Evolutionary conservation across 257 asterid genomes (phyloP).

Genomic region (Voacanga thouarsii): DNA sequence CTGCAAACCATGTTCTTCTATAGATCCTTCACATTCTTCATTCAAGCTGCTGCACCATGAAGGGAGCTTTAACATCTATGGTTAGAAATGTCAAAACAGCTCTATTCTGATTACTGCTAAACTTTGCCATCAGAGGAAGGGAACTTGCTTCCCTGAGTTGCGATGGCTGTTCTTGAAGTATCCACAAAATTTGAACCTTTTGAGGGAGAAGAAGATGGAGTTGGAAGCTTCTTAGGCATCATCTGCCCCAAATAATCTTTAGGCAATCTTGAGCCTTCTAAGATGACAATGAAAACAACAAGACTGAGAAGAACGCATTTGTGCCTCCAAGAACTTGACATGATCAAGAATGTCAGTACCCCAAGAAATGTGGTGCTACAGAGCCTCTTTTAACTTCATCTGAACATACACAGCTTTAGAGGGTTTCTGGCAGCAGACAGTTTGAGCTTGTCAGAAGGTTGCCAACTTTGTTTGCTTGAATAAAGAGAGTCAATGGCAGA

Average conservation of each 20-base stretch:
- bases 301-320: constrained; percentile 40
- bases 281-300: constrained; percentile 48
- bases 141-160: constrained; percentile 34
- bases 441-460: constrained; percentile 49
- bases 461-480: constrained; percentile 65
- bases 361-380: constrained; percentile 3
- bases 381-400: constrained; percentile 26
- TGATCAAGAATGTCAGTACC: constrained; percentile 25
- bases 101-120: constrained; percentile 23
- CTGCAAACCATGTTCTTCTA: not conserved
- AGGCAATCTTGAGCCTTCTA: constrained; percentile 69
- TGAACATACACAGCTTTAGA: constrained; percentile 30
- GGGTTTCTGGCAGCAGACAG: constrained; percentile 46
- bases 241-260: constrained; percentile 68
- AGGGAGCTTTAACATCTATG: not conserved
- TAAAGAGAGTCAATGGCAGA: constrained; percentile 77
- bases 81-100: constrained; percentile 4
- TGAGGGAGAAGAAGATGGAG: constrained; percentile 81
- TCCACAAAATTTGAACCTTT: constrained; percentile 64
- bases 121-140: constrained; percentile 58
- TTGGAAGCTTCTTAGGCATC: constrained; percentile 87
- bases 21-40: not conserved
- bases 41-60: not conserved
- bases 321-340: constrained; percentile 45
- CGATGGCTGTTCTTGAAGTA: constrained; percentile 26